Conservation (phyloP, 2,329 filamentous ascomycete species). For the Fusarium tanahbumbuense region DNA sequence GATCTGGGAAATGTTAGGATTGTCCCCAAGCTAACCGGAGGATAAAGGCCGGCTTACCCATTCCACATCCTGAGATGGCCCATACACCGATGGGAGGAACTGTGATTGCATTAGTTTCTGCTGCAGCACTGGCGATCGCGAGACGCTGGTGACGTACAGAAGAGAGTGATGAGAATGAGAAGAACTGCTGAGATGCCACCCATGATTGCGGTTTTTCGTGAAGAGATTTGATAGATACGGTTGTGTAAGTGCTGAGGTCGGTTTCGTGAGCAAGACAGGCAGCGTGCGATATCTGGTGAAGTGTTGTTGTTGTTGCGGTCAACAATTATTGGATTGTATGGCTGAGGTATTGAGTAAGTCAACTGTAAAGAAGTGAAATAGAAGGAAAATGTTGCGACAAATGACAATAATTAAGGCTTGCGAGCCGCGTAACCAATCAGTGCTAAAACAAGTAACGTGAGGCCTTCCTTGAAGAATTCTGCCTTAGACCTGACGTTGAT, state of each 20-base stretch:
- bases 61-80: slow-evolving; percentile 72
- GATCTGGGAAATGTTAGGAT: slow-evolving; percentile 54
- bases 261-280: background rate
- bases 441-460: slow-evolving; percentile 22
- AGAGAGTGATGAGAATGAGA: slow-evolving; percentile 63
- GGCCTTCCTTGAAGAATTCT: slow-evolving; percentile 5
- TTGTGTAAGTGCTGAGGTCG: background rate
- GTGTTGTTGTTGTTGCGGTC: background rate
- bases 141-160: slow-evolving; percentile 56
- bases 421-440: slow-evolving; percentile 21
- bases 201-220: slow-evolving; percentile 54
- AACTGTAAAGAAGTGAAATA: background rate
- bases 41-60: slow-evolving; percentile 52
- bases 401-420: slow-evolving; percentile 4
- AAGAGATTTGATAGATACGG: background rate
- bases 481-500: slow-evolving; percentile 5
- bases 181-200: slow-evolving; percentile 61
- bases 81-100: slow-evolving; percentile 75
- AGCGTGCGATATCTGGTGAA: background rate
- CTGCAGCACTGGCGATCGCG: background rate
- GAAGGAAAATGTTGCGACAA: background rate
- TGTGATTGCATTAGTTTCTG: slow-evolving; percentile 51
- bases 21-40: background rate
- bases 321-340: background rate
- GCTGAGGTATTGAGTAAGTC: background rate